Base-by-base conservation (phyloP, 2,329 filamentous ascomycete species). In the Tolypocladium album region DNA sequence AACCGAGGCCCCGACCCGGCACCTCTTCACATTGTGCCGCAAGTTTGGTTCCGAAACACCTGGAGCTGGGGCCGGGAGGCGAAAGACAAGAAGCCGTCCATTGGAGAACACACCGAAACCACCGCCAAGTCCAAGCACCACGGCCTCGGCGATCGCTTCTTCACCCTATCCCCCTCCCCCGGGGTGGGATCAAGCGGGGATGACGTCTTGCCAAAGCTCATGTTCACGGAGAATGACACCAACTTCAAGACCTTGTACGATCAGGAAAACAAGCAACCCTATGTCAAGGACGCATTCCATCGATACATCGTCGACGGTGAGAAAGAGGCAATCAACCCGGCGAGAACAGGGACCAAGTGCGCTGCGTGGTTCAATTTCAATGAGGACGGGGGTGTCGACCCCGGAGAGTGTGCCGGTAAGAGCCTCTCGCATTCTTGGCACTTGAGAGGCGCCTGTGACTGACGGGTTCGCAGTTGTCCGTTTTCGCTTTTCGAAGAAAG, bases 141-240 rank as follows among this genome's bases (percentile, higher is more conserved):
- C 71, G 88, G 85, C 60, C 79, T 97, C 31, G 94, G 93, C 42
- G 87, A 94, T 45, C 85, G 92, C 61, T 96, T 90, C 73, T 81
- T 94, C 61, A 83, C 92, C 62, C 82, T 95, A 61, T 95, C 93
- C 1, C 93, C 94, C 0, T 97, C 93, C 11, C 94, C 93, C 0
- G 91, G 92, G 58, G 85, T 90, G 60, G 91, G 90, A 12, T 78
- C 84, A 13, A 88, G 86, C 63, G 88, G 90, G 40, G 83, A 92
- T 40, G 93, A 97, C 74, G 86, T 97, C 47, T 80, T 92, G 69
- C 94, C 94, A 2, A 79, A 90, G 68, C 78, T 96, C 67, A 79
- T 97, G 61, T 97, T 96, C 75, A 97, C 93, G 1, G 93, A 97
- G 67, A 97, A 97, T 69, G 92, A 97, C 69, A 96, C 90, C 67